These are phyloP conservation scores for Cronartium quercuum DNA, from an alignment of 1,284 basidiomycete species.

Conservation along the genomic window DNA sequence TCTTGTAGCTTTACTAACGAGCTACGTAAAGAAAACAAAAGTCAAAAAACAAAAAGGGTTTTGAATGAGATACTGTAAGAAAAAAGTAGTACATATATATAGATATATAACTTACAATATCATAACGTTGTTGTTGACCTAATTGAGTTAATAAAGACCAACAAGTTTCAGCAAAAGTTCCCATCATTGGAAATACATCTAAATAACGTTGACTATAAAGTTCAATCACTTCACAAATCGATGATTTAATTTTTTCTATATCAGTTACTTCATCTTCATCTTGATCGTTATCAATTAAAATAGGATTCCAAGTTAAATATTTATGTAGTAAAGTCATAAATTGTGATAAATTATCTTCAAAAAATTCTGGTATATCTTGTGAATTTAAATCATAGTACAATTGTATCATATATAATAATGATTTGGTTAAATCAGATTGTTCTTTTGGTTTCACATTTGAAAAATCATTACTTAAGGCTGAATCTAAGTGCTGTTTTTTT, in stretches of 20 bases:
- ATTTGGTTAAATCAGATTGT: conserved; percentile 59
- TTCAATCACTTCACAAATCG: conserved; percentile 86
- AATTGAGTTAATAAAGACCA: conserved; percentile 80
- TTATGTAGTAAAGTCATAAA: conserved; percentile 47
- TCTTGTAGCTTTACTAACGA: conserved; percentile 84
- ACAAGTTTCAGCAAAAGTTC: conserved; percentile 73
- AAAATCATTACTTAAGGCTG: conserved; percentile 44
- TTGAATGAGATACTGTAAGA: not conserved
- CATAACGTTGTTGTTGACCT: conserved; percentile 66
- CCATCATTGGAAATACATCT: conserved; percentile 60
- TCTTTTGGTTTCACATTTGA: conserved; percentile 46
- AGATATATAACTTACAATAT: conserved; percentile 59
- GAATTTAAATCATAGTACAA: conserved; percentile 90
- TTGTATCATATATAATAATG: conserved; percentile 71
- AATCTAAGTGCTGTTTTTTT: conserved; percentile 39
- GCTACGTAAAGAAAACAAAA: conserved; percentile 51
- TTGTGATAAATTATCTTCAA: conserved; percentile 72
- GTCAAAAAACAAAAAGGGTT: not conserved
- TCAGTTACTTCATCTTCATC: conserved; percentile 73
- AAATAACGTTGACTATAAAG: conserved; percentile 86
- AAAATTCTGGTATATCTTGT: conserved; percentile 87
- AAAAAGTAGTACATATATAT: not conserved
- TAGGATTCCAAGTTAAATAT: conserved; percentile 34
- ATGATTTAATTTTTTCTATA: conserved; percentile 77
- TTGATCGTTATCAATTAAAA: conserved; percentile 50